A percentile compares a stretch with the other conserved stretches of the same genome.
Evolutionary conservation across 2,329 filamentous ascomycete genomes (phyloP).

Genomic region (Alternaria burnsii): DNA sequence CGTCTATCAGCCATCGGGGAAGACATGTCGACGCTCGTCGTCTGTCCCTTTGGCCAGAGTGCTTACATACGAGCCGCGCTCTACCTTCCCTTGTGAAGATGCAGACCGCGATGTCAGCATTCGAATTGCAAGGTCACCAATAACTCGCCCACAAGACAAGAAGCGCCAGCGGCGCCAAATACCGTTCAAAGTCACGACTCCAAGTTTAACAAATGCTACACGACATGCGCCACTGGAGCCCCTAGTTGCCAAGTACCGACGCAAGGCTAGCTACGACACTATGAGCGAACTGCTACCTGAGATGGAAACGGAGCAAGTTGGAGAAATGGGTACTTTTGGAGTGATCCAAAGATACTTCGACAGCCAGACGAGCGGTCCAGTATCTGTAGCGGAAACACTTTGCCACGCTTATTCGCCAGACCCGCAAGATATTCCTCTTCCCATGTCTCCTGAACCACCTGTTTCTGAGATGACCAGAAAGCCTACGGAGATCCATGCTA

Average conservation of each 20-base stretch:
- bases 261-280: slow-evolving; percentile 30
- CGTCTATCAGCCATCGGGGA: slow-evolving; percentile 17
- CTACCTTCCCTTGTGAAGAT: slow-evolving; percentile 9
- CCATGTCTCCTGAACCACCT: slow-evolving; percentile 17
- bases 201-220: slow-evolving; percentile 10
- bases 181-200: slow-evolving; percentile 30
- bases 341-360: slow-evolving; percentile 45
- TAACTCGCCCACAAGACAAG: slow-evolving; percentile 17
- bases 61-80: slow-evolving; percentile 21
- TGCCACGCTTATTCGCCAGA: slow-evolving; percentile 23
- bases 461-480: slow-evolving; percentile 13
- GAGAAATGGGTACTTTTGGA: slow-evolving; percentile 36
- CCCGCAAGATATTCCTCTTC: slow-evolving; percentile 21
- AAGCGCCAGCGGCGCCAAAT: slow-evolving; percentile 41
- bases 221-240: slow-evolving; percentile 41
- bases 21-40: slow-evolving; percentile 22
- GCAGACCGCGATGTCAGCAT: slow-evolving; percentile 20
- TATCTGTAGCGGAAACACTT: slow-evolving; percentile 14
- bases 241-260: slow-evolving; percentile 36
- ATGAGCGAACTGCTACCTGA: slow-evolving; percentile 32
- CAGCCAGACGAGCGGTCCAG: slow-evolving; percentile 29
- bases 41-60: slow-evolving; percentile 27
- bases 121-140: slow-evolving; percentile 17
- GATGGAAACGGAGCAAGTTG: slow-evolving; percentile 32
- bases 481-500: slow-evolving; percentile 24